These are phyloP conservation scores for Poa pratensis DNA, from an alignment of 176 grass and related monocot genomes.

Conservation along the genomic window DNA sequence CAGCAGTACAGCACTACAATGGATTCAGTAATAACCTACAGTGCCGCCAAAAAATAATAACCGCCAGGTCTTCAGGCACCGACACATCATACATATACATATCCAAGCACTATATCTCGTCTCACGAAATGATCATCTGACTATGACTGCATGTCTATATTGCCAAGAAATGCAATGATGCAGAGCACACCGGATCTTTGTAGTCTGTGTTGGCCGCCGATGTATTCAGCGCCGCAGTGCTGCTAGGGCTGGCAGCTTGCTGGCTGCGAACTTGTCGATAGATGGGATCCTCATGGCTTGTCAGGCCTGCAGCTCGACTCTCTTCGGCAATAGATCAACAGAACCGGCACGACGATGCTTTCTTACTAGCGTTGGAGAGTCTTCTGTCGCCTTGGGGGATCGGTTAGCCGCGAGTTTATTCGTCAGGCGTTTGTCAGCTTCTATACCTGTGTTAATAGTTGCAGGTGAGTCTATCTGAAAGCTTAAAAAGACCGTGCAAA, in stretches of 20 bases:
- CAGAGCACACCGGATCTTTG: not conserved
- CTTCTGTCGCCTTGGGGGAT: slow-evolving; percentile 32
- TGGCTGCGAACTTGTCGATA: not conserved
- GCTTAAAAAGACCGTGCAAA: not conserved
- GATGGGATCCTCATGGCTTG: not conserved
- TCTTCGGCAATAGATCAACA: slow-evolving; percentile 41
- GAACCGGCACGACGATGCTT: slow-evolving; percentile 40
- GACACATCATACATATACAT: not conserved
- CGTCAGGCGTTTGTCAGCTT: slow-evolving; percentile 33
- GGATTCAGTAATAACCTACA: not conserved
- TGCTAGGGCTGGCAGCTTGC: not conserved
- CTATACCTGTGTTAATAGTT: slow-evolving; percentile 40
- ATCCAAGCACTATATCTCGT: not conserved
- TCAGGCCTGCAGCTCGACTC: slow-evolving; percentile 49
- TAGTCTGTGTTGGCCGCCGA: not conserved
- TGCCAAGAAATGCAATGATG: not conserved
- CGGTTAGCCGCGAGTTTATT: slow-evolving; percentile 33
- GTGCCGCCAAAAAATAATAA: not conserved
- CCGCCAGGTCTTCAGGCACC: not conserved
- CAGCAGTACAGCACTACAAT: not conserved
- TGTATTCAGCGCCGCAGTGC: not conserved
- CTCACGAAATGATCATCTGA: not conserved
- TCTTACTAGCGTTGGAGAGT: slow-evolving; percentile 16
- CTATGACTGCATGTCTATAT: not conserved
- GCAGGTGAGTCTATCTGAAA: slow-evolving; percentile 7